Evolutionary conservation across 2,329 filamentous ascomycete genomes (phyloP).

Genomic region (Penicillium freii): DNA sequence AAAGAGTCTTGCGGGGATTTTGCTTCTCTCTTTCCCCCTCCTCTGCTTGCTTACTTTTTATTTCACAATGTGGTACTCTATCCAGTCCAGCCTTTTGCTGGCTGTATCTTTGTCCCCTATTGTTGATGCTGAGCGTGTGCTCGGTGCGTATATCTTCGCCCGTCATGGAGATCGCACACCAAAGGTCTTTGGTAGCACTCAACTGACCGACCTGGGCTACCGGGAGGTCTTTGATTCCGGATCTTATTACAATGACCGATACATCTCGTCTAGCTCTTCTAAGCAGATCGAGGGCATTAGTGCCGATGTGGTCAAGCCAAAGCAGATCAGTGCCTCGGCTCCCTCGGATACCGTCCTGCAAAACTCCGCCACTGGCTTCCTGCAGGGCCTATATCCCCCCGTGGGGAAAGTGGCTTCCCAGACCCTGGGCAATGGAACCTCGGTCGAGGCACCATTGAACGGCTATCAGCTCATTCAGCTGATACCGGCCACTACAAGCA

Average conservation of each 20-base stretch:
- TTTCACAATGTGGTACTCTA: slow-evolving; percentile 28
- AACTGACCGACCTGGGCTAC: slow-evolving; percentile 77
- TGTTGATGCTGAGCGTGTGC: slow-evolving; percentile 61
- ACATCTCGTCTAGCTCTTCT: slow-evolving; percentile 62
- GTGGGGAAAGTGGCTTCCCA: slow-evolving; percentile 57
- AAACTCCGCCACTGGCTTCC: slow-evolving; percentile 73
- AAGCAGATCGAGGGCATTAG: slow-evolving; percentile 66
- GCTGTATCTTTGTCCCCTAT: slow-evolving; percentile 25
- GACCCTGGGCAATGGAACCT: slow-evolving; percentile 68
- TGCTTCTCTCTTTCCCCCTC: background rate
- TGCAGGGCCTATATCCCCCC: slow-evolving; percentile 85
- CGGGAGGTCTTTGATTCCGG: slow-evolving; percentile 71
- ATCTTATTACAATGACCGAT: slow-evolving; percentile 71
- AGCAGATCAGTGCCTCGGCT: slow-evolving; percentile 69
- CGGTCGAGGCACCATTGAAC: slow-evolving; percentile 64
- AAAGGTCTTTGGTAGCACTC: slow-evolving; percentile 69
- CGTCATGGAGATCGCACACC: slow-evolving; percentile 86
- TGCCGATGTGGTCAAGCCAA: slow-evolving; percentile 62
- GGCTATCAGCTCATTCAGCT: slow-evolving; percentile 86
- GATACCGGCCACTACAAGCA: slow-evolving; percentile 57
- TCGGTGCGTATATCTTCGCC: slow-evolving; percentile 83
- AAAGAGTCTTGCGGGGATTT: background rate
- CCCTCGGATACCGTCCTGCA: slow-evolving; percentile 76
- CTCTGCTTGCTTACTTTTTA: background rate
- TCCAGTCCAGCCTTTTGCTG: slow-evolving; percentile 28